Base-by-base conservation (phyloP, 345 rosid genomes). In the Capsella bursapastoris region DNA sequence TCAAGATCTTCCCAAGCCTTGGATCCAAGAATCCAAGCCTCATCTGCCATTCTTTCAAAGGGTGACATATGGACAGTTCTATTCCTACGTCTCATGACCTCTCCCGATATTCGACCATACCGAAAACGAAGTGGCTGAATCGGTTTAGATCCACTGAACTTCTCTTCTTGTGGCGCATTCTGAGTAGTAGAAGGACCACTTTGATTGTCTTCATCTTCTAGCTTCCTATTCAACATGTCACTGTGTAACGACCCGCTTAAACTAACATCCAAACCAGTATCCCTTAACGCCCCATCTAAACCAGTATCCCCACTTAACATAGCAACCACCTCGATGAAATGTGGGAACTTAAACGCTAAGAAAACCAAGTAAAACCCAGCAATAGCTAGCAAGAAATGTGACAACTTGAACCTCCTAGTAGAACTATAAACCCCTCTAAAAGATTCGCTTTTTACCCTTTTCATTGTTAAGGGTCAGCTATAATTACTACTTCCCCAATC, bases 1-100 rank as follows among this genome's bases (percentile, higher is more conserved):
- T 81, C 84, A 62, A 86, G 77, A 78, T 92, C 99, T 50, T 88
- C 81, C 99, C 99, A 92, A 62, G 97, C 99, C 78, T 89, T 95
- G 35, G 82, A 74, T 34, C 99, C 99, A 79, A 95, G 81, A 8
- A 83, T 84, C 98, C 97, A 90, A 35, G 99, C 99, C 75, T 95
- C 98, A 64, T 89, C 94, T 1, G 92, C 97, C 96, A 95, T 86
- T 77, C 73, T 95, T 83, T 89, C 92, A 60, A 95, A 83, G 62
- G 77, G 68, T 0, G 96, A 87, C 66, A 87, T 73, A 62, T 83
- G 89, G 32, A 58, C 73, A 7, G 90, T 90, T 79, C 84, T 86
- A 72, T 90, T 90, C 80, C 84, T 88, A 73, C 89, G 81, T 70
- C 82, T 84, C 93, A 86, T 78, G 35, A 90, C 73, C 82, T 86